phyloP scores from a whole-genome alignment of 192 early-diverging fungal species.

The Spinellus fusiger region DNA sequence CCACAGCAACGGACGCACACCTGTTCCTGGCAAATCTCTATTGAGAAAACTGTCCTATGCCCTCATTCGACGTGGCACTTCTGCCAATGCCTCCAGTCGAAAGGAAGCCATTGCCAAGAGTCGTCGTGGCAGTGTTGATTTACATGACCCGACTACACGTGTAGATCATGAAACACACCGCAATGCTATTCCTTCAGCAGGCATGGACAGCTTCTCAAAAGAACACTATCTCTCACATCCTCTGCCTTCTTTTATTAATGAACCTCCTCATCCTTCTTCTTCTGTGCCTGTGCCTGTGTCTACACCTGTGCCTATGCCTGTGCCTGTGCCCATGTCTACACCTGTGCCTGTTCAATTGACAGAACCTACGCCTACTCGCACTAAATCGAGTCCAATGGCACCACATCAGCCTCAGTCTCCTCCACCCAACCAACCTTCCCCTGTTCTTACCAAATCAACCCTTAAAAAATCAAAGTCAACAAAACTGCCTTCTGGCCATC shows the following conservation, averaged over 20 bases:
- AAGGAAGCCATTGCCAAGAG: background rate
- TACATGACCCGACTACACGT: background rate
- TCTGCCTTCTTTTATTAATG: no score
- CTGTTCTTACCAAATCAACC: background rate
- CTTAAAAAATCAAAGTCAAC: background rate
- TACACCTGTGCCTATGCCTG: no score
- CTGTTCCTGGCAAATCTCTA: background rate
- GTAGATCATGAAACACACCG: background rate
- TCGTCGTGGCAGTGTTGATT: background rate
- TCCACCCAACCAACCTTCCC: background rate
- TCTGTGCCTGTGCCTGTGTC: no score
- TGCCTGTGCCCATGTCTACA: no score
- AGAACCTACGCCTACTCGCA: no score
- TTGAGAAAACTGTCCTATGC: slow-evolving; percentile 13
- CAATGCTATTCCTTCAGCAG: background rate
- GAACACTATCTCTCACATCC: no score
- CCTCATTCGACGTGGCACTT: slow-evolving; percentile 2
- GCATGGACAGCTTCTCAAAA: no score
- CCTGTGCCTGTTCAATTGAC: no score
- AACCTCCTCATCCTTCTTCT: no score
- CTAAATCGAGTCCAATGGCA: no score
- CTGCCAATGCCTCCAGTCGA: slow-evolving; percentile 3
- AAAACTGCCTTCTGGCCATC: background rate
- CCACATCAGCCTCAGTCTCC: background rate
- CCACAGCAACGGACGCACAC: background rate